Evolutionary conservation across 2,329 filamentous ascomycete genomes (phyloP).

Genomic region (Fusarium brachygibbosum): DNA sequence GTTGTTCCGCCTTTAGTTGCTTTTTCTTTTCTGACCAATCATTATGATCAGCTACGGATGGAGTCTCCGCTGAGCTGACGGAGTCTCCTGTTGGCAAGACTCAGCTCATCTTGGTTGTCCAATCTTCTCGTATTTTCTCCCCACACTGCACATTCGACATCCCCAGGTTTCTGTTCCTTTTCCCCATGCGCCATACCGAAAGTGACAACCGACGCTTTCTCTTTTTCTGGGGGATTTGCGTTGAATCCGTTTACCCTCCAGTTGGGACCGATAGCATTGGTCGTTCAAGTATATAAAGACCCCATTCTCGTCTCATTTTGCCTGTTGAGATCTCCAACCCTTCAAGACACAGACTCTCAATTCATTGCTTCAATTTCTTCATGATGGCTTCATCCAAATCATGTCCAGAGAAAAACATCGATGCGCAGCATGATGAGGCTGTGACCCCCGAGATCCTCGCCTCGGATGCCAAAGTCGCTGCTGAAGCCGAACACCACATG

Average conservation of each 20-base stretch:
- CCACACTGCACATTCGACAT: slow-evolving; percentile 24
- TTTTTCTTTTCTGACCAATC: not conserved
- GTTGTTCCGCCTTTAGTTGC: slow-evolving; percentile 5
- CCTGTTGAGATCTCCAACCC: not conserved
- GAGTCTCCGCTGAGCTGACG: slow-evolving; percentile 14
- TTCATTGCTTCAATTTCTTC: not conserved
- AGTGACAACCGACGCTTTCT: slow-evolving; percentile 4
- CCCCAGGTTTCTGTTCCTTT: slow-evolving; percentile 30
- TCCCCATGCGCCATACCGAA: slow-evolving; percentile 20
- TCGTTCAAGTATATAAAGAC: slow-evolving; percentile 29
- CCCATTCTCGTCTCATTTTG: not conserved
- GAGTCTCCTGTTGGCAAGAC: slow-evolving; percentile 24
- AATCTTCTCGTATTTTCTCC: slow-evolving; percentile 30
- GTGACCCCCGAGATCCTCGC: slow-evolving; percentile 47
- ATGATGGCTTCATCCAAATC: slow-evolving; percentile 46
- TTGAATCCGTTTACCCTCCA: slow-evolving; percentile 1
- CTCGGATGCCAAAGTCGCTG: slow-evolving; percentile 58
- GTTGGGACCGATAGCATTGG: not conserved
- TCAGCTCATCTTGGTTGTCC: slow-evolving; percentile 2
- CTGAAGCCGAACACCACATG: slow-evolving; percentile 59
- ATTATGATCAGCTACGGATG: rapidly evolving
- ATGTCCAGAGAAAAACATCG: slow-evolving; percentile 37
- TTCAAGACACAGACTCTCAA: not conserved
- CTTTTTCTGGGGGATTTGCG: slow-evolving; percentile 15
- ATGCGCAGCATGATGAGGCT: slow-evolving; percentile 47